These are phyloP conservation scores for Penicillium pancosmium DNA, from an alignment of 495 filamentous ascomycete genomes.

Conservation along the genomic window DNA sequence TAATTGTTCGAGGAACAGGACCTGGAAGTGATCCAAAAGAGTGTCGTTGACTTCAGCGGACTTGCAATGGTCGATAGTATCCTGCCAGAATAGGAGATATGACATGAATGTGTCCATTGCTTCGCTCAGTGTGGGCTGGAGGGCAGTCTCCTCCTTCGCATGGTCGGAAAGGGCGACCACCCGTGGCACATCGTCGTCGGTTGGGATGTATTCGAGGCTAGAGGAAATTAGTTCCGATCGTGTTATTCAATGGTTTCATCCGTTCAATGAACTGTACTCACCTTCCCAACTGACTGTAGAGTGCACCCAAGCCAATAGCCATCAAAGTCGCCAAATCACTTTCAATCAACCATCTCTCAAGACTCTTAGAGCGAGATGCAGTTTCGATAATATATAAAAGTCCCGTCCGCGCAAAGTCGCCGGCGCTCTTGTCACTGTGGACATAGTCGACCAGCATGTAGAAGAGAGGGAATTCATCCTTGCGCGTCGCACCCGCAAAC, in stretches of 20 bases:
- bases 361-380: slow-evolving; percentile 73
- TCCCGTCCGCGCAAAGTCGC: slow-evolving; percentile 96
- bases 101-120: slow-evolving; percentile 93
- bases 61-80: slow-evolving; percentile 92
- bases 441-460: slow-evolving; percentile 95
- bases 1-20: slow-evolving; percentile 93
- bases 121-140: slow-evolving; percentile 61
- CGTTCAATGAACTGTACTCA: slow-evolving; percentile 28
- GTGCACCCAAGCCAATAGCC: slow-evolving; percentile 91
- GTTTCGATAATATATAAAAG: slow-evolving; percentile 95
- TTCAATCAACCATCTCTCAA: slow-evolving; percentile 96
- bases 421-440: slow-evolving; percentile 86
- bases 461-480: slow-evolving; percentile 93
- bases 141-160: slow-evolving; percentile 39
- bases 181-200: slow-evolving; percentile 70
- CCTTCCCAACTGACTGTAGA: slow-evolving; percentile 96
- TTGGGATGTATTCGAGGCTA: slow-evolving; percentile 40
- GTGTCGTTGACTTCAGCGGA: slow-evolving; percentile 90
- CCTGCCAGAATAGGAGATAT: slow-evolving; percentile 96
- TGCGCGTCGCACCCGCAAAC: slow-evolving; percentile 84
- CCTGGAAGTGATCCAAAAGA: slow-evolving; percentile 93
- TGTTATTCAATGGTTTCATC: not conserved
- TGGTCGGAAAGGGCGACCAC: slow-evolving; percentile 88
- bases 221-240: not conserved
- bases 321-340: slow-evolving; percentile 96